Percentiles rank a stretch among this genome's conserved stretches.
phyloP scores from a whole-genome alignment of 2,329 filamentous ascomycete species.

The Trichoderma afroharzianum region DNA sequence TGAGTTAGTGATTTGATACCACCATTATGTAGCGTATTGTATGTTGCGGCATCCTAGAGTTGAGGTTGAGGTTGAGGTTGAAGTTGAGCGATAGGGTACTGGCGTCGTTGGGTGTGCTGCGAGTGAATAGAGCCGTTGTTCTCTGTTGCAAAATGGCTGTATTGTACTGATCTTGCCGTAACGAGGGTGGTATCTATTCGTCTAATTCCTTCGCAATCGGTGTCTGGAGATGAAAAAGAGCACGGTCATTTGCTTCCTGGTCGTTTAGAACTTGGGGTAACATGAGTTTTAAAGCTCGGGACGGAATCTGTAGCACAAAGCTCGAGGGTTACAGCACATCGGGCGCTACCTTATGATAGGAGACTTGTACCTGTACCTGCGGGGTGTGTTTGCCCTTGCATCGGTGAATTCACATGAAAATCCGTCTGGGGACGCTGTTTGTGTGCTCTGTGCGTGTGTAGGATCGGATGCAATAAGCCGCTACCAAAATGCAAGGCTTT shows the following conservation, averaged over 20 bases:
- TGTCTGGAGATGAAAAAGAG: not conserved
- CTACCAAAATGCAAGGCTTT: not conserved
- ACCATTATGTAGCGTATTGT: conserved; percentile 9
- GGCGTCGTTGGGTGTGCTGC: not conserved
- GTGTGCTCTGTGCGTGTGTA: not conserved
- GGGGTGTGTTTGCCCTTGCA: conserved; percentile 9
- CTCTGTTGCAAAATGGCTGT: not conserved
- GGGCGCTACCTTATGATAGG: not conserved
- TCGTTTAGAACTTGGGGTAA: not conserved
- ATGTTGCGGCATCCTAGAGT: not conserved
- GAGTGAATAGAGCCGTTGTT: conserved; percentile 7
- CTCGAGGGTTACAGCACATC: not conserved
- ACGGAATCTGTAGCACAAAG: not conserved
- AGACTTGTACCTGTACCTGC: not conserved
- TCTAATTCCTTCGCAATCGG: not conserved
- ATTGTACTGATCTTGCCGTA: not conserved
- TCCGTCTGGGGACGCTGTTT: not conserved
- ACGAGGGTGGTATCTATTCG: not conserved
- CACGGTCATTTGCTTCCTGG: not conserved
- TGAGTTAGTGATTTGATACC: conserved; percentile 9
- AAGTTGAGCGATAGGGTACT: not conserved
- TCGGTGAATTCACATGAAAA: conserved; percentile 6
- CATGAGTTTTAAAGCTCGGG: not conserved
- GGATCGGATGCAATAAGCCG: not conserved
- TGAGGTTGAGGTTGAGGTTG: not conserved